Evolutionary conservation across 371 early-diverging fungal species (phyloP).

Genomic region (Rhizomucor miehei): DNA sequence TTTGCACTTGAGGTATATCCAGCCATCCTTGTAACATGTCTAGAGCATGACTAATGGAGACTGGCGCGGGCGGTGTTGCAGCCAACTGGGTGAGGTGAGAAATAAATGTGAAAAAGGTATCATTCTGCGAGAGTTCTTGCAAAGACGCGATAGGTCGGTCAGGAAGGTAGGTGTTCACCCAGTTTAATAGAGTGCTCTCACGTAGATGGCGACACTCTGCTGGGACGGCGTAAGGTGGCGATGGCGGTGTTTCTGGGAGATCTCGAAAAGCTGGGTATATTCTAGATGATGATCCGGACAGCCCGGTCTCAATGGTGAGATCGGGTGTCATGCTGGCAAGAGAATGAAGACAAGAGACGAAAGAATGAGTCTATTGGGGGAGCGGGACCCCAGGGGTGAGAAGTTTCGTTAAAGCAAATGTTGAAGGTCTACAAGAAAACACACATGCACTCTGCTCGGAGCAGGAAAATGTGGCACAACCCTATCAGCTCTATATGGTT

Average conservation of each 20-base stretch:
- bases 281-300: constrained; percentile 6
- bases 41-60: background rate
- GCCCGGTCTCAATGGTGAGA: constrained; percentile 12
- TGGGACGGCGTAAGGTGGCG: constrained; percentile 9
- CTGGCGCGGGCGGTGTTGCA: background rate
- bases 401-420: constrained; percentile 5
- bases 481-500: constrained; percentile 1
- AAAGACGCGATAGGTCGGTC: constrained; percentile 3
- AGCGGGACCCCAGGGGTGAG: constrained; percentile 1
- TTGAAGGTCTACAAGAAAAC: constrained; percentile 1
- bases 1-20: constrained; percentile 1
- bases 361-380: constrained; percentile 1
- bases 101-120: constrained; percentile 2
- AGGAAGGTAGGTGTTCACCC: constrained; percentile 8
- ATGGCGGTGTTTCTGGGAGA: constrained; percentile 9
- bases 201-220: constrained; percentile 18
- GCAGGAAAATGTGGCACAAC: constrained; percentile 13
- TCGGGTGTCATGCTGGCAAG: constrained; percentile 8
- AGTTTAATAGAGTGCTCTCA: constrained; percentile 9
- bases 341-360: constrained; percentile 6
- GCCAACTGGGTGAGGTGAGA: background rate
- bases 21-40: constrained; percentile 7
- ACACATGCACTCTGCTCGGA: constrained; percentile 2
- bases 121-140: constrained; percentile 2
- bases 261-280: constrained; percentile 7